Base-by-base conservation (phyloP, 2,329 filamentous ascomycete genomes). In the Anisogramma anomala region DNA sequence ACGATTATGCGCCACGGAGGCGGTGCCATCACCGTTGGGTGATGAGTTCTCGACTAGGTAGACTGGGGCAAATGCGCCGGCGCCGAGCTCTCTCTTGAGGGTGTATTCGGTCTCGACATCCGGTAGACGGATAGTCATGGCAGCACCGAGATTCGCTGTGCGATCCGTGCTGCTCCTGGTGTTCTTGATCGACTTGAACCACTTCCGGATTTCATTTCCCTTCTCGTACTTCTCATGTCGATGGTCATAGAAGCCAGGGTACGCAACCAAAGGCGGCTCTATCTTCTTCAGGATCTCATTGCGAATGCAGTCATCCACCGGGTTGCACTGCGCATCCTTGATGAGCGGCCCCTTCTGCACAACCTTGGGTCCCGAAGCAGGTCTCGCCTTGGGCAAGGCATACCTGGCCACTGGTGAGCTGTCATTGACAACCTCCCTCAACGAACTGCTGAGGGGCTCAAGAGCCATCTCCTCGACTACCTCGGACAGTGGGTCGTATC, bases 1-100 rank as follows among this genome's bases (percentile, higher is more conserved):
- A 28, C 65, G 63, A 1, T 59, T 52, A 33, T 67, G 64, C 25
- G 64, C 65, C 8, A 68, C 54, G n/a, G 73, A 66, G 53, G 80
- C 76, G 10, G 68, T 62, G 22, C 77, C 72, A 53, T 66, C 60
- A 23, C 61, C 54, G 23, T 67, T 67, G 3, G 71, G 66, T 0
- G 64, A 63, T n/a, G 76, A 72, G 52, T 81, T 82, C 55, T 94
- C 85, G 6, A 88, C 81, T 0, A 98, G 74, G 57, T 95, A 98
- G 3, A 98, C 91, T 0, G 91, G 89, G 0, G 89, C 91, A 61
- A 93, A 98, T 1, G 91, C 91, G 7, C 91, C 91, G 20, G 87
- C 84, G 1, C 91, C 91, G 10, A 98, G 76, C 58, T 96, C 87
- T 36, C 81, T 77, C 55, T 82, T 85, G 42, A 96, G 63, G 1